Evolutionary conservation across 2,329 filamentous ascomycete genomes (phyloP), one percentile per base, ranked within the genome.

Genomic region (Emmonsia crescens): DNA sequence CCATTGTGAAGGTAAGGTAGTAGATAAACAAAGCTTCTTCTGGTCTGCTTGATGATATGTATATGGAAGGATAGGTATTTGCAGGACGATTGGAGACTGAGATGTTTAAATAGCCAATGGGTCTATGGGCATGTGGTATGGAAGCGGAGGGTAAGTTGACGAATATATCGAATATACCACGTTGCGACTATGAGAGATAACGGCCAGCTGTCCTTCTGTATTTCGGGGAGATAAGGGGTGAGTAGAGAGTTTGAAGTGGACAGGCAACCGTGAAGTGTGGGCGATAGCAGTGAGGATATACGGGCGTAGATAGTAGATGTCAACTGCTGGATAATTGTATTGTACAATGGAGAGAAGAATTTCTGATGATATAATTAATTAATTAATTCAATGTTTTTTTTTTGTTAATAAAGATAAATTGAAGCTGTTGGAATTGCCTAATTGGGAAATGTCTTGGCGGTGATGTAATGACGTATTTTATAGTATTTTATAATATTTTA

Each of bases 151-250:
- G 52, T 29, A 14, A n/a, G 19, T 29, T 33, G 44, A 27, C 42
- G 44, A 51, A 49, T 49, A 44, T n/a, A 55, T 38, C 10, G 33
- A 40, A 40, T 38, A 59, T 40, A 59, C 46, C 46, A 55, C 49
- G 48, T 46, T 55, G 59, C 59, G 48, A 33, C 38, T 48, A 49
- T 36, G 8, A n/a, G 10, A 9, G 57, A 31, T 12, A 40, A 21
- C 14, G 46, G 59, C 59, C 59, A 60, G 49, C 59, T 60, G 59
- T 55, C 59, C 59, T 60, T 24, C 49, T 38, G 36, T 46, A 12
- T 21, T 46, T 46, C 2, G 21, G n/a, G 10, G 46, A 29, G 21
- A 12, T 49, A 24, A 8, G 19, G 19, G 36, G 14, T 38, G 36
- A n/a, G 12, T 14, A 12, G 36, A 38, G 36, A 14, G 5, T 36